phyloP scores from a whole-genome alignment of 2,329 filamentous ascomycete species.

The Apiospora phragmitis region DNA sequence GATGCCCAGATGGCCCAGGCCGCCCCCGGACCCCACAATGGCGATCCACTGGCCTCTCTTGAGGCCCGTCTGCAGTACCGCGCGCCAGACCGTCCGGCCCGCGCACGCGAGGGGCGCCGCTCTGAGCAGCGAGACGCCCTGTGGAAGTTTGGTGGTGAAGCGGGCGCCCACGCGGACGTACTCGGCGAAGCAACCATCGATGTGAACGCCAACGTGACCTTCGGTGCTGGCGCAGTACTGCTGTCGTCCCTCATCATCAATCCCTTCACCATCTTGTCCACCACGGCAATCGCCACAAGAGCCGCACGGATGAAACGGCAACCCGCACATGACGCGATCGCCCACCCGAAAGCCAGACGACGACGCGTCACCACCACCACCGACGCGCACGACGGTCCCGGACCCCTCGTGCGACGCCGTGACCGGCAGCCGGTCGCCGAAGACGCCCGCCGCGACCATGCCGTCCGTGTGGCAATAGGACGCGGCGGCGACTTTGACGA shows the following conservation, averaged over 20 bases:
- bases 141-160: slow-evolving; percentile 46
- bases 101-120: slow-evolving; percentile 53
- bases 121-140: slow-evolving; percentile 46
- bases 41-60: slow-evolving; percentile 37
- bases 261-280: slow-evolving; percentile 19
- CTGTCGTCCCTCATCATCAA: slow-evolving; percentile 35
- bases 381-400: slow-evolving; percentile 52
- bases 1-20: slow-evolving; percentile 53
- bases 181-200: slow-evolving; percentile 58
- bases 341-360: slow-evolving; percentile 47
- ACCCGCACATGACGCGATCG: slow-evolving; percentile 56
- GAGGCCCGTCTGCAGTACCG: not conserved
- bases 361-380: slow-evolving; percentile 44
- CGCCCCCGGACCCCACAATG: slow-evolving; percentile 50
- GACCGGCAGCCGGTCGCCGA: slow-evolving; percentile 48
- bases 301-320: slow-evolving; percentile 54
- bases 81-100: slow-evolving; percentile 15
- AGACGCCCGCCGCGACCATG: slow-evolving; percentile 53
- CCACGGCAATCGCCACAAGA: slow-evolving; percentile 52
- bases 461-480: slow-evolving; percentile 64
- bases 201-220: slow-evolving; percentile 49
- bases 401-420: slow-evolving; percentile 59
- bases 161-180: slow-evolving; percentile 53
- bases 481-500: slow-evolving; percentile 60
- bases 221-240: slow-evolving; percentile 53